Percentiles rank a stretch among this genome's conserved stretches.
Conservation (phyloP, 129 eudicot species). For the Artemisia annua region DNA sequence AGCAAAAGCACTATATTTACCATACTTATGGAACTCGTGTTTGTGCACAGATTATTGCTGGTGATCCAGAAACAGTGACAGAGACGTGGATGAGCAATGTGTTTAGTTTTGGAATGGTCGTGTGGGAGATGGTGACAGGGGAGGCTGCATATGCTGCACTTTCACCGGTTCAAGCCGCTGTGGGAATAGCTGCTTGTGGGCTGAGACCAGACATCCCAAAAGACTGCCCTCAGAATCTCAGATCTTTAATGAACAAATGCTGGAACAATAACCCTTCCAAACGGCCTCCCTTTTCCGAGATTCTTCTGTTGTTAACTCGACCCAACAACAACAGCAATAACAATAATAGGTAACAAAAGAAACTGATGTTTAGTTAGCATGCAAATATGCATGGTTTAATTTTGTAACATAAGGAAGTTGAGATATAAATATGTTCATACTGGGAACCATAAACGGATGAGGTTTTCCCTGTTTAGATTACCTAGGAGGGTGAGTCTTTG, state of each 20-base stretch:
- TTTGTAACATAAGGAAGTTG: conserved; percentile 24
- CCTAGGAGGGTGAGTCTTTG: too few relatives aligned
- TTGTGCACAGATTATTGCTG: conserved; percentile 76
- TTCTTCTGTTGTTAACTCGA: conserved; percentile 48
- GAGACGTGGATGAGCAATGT: conserved; percentile 99
- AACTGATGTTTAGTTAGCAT: conserved; percentile 33
- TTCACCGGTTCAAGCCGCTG: conserved; percentile 99
- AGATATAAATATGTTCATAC: conserved; percentile 27
- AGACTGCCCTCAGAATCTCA: conserved; percentile 73
- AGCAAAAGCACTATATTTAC: too few relatives aligned
- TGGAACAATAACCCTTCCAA: conserved; percentile 85
- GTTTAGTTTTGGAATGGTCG: conserved; percentile 87
- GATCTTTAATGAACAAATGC: conserved; percentile 73
- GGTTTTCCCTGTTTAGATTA: too few relatives aligned
- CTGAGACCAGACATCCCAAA: conserved; percentile 97
- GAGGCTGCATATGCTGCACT: conserved; percentile 89
- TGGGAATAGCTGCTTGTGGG: conserved; percentile 98
- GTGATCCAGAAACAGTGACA: conserved; percentile 91
- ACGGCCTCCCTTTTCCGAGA: conserved; percentile 82
- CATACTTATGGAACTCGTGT: too few relatives aligned
- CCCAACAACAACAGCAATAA: conserved; percentile 38
- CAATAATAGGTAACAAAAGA: conserved; percentile 23
- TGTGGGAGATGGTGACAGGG: conserved; percentile 96
- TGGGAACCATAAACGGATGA: not conserved
- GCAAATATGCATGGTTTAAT: conserved; percentile 22